Base-by-base conservation (phyloP, 805 yeast species). In the Ogataea glucozyma region DNA sequence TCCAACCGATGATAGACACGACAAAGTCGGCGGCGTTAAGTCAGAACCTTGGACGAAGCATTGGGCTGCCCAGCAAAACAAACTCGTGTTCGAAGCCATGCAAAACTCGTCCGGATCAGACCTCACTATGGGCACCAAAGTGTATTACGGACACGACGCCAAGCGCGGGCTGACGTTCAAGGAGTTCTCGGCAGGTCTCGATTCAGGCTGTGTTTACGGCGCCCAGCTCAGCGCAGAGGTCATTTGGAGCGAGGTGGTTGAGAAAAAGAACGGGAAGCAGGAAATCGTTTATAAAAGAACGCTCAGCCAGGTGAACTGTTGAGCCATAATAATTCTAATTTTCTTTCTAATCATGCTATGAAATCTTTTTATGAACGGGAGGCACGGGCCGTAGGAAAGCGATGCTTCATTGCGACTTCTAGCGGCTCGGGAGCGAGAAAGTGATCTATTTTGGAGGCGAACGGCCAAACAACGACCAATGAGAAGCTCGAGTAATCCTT, bases 81-180 rank as follows among this genome's bases (percentile, higher is more conserved):
- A 40, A 8, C 10, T 33, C 1, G 51, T 51, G 11, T 34, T 34
- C 6, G 31, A 51, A 1, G 29, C 21, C 2, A 11, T 48, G 35
- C 31, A 40, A 12, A 41, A 44, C 14, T 16, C 39, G 2, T 42
- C 42, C 4, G 47, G 31, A 4, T 22, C 48, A 6, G 44, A 40
- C 4, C 38, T 57, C 1, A 52, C 60, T 0, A 22, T 58, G 21
- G 67, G 65, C 3, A 49, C 53, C 3, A 64, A 73, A 17, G 88
- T 87, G 3, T 79, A 78, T 54, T 90, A 90, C 59, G 98, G 97
- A 1, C 98, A 90, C 58, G 95, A 88, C 58, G 95, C 97, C 3
- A 71, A 79, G 42, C 69, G 82, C 41, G 96, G 97, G 1, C 73
- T 89, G 38, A 79, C 76, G 42, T 49, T 82, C 38, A 75, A 75